Percentiles rank a stretch among this genome's conserved stretches.
These are phyloP conservation scores for Nitzschia palea DNA, from an alignment of 108 stramenopile genomes.

Conservation along the genomic window DNA sequence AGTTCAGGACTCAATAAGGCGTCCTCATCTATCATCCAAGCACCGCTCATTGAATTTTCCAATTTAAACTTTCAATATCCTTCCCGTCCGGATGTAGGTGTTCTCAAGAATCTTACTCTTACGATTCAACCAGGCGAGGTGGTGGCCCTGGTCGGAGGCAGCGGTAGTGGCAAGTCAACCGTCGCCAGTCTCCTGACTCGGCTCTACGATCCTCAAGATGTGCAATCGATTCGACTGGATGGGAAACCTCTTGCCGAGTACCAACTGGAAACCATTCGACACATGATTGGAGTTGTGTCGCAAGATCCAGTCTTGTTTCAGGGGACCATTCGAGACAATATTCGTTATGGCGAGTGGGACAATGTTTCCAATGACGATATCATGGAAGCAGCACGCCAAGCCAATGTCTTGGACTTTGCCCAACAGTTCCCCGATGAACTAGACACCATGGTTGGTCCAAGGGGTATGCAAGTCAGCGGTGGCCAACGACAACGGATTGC, in stretches of 20 bases:
- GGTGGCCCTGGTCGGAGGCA: constrained; percentile 86
- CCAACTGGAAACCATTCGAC: constrained; percentile 60
- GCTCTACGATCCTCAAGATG: constrained; percentile 67
- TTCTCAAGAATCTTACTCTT: constrained; percentile 64
- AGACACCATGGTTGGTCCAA: constrained; percentile 86
- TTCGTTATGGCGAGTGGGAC: constrained; percentile 73
- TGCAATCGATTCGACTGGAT: constrained; percentile 57
- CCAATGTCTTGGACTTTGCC: constrained; percentile 79
- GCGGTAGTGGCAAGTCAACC: constrained; percentile 84
- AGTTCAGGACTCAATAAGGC: neutral
- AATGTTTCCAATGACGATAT: constrained; percentile 73
- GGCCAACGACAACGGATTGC: constrained; percentile 94
- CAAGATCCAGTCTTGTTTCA: constrained; percentile 93
- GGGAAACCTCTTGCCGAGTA: constrained; percentile 67
- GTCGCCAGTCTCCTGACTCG: constrained; percentile 76
- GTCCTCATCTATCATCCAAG: neutral
- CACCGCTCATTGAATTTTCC: constrained; percentile 52
- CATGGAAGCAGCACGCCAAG: constrained; percentile 57
- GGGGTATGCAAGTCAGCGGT: constrained; percentile 89
- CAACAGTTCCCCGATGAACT: constrained; percentile 76
- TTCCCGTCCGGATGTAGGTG: constrained; percentile 64
- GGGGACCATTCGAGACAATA: constrained; percentile 85
- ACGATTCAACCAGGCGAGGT: constrained; percentile 73
- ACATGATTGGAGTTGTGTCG: constrained; percentile 83
- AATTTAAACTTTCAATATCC: constrained; percentile 90